Conservation (phyloP, 139 green algal genomes). For the Asterochloris erici region DNA sequence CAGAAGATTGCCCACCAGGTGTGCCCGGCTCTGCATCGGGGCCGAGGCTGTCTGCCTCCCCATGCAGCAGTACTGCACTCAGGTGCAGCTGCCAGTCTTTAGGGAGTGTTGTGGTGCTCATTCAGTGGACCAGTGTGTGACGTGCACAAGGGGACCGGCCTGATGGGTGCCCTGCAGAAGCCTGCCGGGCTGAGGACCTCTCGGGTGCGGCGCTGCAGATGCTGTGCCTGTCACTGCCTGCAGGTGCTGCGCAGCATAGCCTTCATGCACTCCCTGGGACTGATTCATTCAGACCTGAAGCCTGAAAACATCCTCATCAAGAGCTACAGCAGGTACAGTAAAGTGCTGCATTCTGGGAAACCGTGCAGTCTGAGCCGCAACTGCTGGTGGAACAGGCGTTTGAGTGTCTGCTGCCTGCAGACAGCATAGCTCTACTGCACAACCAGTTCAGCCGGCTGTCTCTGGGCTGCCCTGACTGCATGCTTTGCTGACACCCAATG, state of each 20-base stretch:
- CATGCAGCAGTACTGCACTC: too few species aligned
- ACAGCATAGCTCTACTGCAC: too few species aligned
- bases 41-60: background rate
- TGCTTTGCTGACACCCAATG: too few species aligned
- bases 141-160: background rate
- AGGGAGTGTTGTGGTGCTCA: background rate
- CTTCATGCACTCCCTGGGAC: conserved; percentile 86
- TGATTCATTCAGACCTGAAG: conserved; percentile 97
- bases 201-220: background rate
- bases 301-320: conserved; percentile 98
- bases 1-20: conserved; percentile 84
- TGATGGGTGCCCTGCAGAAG: too few species aligned
- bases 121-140: background rate
- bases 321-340: conserved; percentile 66
- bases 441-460: too few species aligned
- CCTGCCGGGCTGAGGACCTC: too few species aligned
- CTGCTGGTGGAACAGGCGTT: too few species aligned
- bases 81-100: background rate
- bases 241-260: conserved; percentile 72
- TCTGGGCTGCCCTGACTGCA: too few species aligned
- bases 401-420: too few species aligned
- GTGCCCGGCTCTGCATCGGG: background rate
- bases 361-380: too few species aligned
- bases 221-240: background rate
- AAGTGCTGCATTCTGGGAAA: too few species aligned